phyloP scores from a whole-genome alignment of 2,329 filamentous ascomycete genomes.

The Colletotrichum theobromicola region DNA sequence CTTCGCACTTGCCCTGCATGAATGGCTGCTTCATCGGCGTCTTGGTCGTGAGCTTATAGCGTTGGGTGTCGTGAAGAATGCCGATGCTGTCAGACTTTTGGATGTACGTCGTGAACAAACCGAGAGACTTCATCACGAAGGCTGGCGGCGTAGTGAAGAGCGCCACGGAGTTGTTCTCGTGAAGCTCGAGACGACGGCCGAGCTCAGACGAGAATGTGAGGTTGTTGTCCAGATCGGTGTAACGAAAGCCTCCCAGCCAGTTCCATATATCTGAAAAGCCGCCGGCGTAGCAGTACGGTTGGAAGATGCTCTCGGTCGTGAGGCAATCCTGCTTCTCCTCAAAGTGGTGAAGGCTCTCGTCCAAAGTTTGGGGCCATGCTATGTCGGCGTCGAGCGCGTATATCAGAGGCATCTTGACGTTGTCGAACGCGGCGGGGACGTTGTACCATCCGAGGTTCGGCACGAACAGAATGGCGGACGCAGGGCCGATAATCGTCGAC shows the following conservation, averaged over 20 bases:
- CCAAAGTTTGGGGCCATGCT: not conserved
- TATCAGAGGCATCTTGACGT: not conserved
- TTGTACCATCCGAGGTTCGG: not conserved
- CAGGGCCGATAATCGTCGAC: constrained; percentile 2
- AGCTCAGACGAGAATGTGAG: not conserved
- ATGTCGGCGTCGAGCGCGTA: not conserved
- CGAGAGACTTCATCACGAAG: not conserved
- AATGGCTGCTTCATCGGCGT: not conserved
- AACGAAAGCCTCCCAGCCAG: not conserved
- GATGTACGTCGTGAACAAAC: not conserved
- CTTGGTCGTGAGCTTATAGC: not conserved
- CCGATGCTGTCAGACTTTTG: not conserved
- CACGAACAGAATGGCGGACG: constrained; percentile 12
- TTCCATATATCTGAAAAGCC: not conserved
- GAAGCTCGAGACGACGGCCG: not conserved
- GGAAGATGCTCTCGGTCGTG: not conserved
- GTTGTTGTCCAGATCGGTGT: not conserved
- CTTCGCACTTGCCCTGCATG: not conserved
- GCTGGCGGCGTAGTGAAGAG: not conserved
- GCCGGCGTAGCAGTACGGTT: not conserved
- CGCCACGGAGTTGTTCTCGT: not conserved
- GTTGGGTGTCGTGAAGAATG: not conserved
- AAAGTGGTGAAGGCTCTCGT: not conserved
- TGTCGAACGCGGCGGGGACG: not conserved
- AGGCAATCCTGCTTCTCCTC: not conserved